Evolutionary conservation across 495 filamentous ascomycete genomes (phyloP), one percentile per base, ranked within the genome.

Genomic region (Xylaria sp.): DNA sequence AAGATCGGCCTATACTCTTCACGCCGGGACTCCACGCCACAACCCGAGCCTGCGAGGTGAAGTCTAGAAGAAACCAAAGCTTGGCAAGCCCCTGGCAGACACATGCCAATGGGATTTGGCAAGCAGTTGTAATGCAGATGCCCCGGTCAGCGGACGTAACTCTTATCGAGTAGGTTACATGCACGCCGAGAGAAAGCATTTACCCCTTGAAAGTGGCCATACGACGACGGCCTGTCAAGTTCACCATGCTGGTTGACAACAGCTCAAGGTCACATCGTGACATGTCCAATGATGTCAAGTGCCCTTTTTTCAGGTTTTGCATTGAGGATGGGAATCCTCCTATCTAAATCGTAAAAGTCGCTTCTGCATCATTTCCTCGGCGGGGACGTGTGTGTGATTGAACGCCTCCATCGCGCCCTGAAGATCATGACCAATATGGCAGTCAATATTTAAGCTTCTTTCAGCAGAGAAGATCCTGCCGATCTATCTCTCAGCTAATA

Each of bases 391-490:
- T 55, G 19, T 41, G 48, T 29, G n/a, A 4, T 26, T 6, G 21
- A 29, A n/a, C 1, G 19, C 33, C 48, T 48, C 17, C 35, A 43
- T 67, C 15, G 33, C 48, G 64, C 31, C 33, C 64, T 43, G 64
- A 67, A 26, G 64, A 67, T 67, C 64, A 50, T 29, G 57, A 40
- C 57, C 7, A 17, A 12, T 37, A 59, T 11, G 15, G n/a, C 17
- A 21, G 5, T 55, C 15, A 17, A 40, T 11, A 19, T 26, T 41
- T 67, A 55, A 67, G 64, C 19, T 67, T 67, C 33, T 50, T 55
- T 67, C 64, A 67, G 64, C 64, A 55, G 35, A 53, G 64, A 67
- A 67, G 64, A 67, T 67, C 64, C 8, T 48, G 64, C n/a, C n/a
- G 64, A 67, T 67, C 64, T 55, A 41, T 41, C 64, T 55, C 8